A percentile compares a stretch with the other conserved stretches of the same genome.
phyloP scores from a whole-genome alignment of 2,329 filamentous ascomycete genomes.

The Arthrobotrys sinensis region DNA sequence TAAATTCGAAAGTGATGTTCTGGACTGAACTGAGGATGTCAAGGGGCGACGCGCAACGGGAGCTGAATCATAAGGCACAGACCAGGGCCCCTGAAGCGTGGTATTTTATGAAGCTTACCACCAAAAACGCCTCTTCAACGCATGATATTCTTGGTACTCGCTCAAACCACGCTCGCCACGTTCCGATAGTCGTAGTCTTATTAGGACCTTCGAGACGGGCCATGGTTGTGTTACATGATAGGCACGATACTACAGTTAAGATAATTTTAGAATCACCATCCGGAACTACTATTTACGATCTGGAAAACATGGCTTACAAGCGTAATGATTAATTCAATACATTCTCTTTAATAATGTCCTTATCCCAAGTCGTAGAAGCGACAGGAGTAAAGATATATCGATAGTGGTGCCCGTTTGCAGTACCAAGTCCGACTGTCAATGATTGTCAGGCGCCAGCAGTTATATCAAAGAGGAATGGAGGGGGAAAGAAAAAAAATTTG shows the following conservation, averaged over 20 bases:
- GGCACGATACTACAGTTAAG: no score
- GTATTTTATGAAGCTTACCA: background rate
- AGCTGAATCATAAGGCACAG: slow-evolving; percentile 20
- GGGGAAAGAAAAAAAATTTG: background rate
- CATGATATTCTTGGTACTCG: background rate
- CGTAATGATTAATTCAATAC: no score
- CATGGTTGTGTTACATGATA: no score
- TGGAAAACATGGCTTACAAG: no score
- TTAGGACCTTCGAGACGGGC: no score
- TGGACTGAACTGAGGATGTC: background rate
- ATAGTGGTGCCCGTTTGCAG: background rate
- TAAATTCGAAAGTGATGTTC: slow-evolving; percentile 16
- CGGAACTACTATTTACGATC: no score
- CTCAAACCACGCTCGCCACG: background rate
- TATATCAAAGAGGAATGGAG: background rate
- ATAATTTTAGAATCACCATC: no score
- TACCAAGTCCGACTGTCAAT: background rate
- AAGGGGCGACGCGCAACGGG: slow-evolving; percentile 19
- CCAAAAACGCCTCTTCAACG: background rate
- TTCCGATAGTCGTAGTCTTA: background rate
- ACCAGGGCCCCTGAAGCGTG: slow-evolving; percentile 26
- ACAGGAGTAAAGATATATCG: background rate
- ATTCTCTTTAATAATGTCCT: background rate
- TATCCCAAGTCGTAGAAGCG: background rate
- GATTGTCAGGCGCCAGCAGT: background rate